Percentiles rank a stretch among this genome's conserved stretches.
Evolutionary conservation across 2,329 filamentous ascomycete species (phyloP).

Genomic region (Helicocarpus griseus): DNA sequence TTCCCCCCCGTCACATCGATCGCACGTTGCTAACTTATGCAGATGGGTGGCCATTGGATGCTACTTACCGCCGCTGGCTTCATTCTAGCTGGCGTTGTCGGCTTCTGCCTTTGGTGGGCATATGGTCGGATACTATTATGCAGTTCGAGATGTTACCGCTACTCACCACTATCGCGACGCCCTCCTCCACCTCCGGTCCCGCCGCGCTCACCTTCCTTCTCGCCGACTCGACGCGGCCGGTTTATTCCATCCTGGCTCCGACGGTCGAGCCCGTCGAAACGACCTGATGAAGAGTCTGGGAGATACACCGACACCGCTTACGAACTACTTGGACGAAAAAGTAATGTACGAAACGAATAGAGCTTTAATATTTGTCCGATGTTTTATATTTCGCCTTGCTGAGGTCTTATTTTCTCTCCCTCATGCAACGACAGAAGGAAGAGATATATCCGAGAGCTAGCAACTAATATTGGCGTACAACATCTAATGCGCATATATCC

Average conservation of each 20-base stretch:
- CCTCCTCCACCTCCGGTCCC: constrained; percentile 2
- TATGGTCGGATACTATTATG: constrained; percentile 39
- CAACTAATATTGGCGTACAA: too few species aligned
- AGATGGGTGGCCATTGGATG: constrained; percentile 49
- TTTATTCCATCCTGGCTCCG: constrained; percentile 28
- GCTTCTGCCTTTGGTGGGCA: constrained; percentile 41
- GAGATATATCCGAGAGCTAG: too few species aligned
- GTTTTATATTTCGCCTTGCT: not conserved
- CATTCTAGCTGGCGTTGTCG: constrained; percentile 37
- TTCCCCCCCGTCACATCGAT: not conserved
- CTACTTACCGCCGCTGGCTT: constrained; percentile 45
- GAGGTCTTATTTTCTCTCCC: too few species aligned
- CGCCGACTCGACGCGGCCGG: constrained; percentile 25
- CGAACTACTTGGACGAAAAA: constrained; percentile 19
- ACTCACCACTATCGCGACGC: constrained; percentile 19
- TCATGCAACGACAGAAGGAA: too few species aligned
- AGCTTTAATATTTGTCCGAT: not conserved
- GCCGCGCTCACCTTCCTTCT: constrained; percentile 17
- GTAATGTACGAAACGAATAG: not conserved
- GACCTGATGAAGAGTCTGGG: constrained; percentile 28
- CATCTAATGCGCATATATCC: constrained; percentile 2
- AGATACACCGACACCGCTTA: constrained; percentile 27
- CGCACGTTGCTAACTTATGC: not conserved
- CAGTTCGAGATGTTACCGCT: constrained; percentile 31
- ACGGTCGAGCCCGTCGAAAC: constrained; percentile 30